phyloP scores from a whole-genome alignment of 2,329 filamentous ascomycete genomes.

The Arthrobotrys conoides region DNA sequence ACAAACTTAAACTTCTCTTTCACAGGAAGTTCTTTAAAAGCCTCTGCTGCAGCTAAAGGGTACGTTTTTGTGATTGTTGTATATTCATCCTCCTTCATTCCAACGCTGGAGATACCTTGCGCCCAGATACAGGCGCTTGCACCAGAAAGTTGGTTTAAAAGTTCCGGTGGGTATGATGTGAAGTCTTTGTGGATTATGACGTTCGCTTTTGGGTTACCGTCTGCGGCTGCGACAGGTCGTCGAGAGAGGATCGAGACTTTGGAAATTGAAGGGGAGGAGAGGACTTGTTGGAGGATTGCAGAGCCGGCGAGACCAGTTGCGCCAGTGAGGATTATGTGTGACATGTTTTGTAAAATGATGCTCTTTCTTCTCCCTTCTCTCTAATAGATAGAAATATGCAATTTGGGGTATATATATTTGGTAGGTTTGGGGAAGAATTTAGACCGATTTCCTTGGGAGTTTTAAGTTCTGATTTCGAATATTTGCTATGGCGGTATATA shows the following conservation, averaged over 20 bases:
- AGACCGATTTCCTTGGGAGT: too few species aligned
- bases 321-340: slow-evolving; percentile 77
- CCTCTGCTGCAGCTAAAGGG: slow-evolving; percentile 75
- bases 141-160: slow-evolving; percentile 75
- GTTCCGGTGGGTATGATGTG: slow-evolving; percentile 71
- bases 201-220: slow-evolving; percentile 74
- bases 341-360: slow-evolving; percentile 65
- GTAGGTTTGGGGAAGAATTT: too few species aligned
- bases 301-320: slow-evolving; percentile 78
- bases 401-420: not conserved
- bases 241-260: slow-evolving; percentile 79
- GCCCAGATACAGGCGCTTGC: slow-evolving; percentile 82
- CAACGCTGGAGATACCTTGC: slow-evolving; percentile 65
- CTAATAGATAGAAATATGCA: not conserved
- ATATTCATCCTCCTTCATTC: slow-evolving; percentile 71
- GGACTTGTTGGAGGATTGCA: slow-evolving; percentile 74
- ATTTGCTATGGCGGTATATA: too few species aligned
- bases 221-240: slow-evolving; percentile 75
- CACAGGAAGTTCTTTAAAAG: slow-evolving; percentile 71
- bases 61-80: slow-evolving; percentile 78
- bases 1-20: slow-evolving; percentile 77
- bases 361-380: not conserved
- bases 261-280: slow-evolving; percentile 71
- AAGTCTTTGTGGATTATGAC: slow-evolving; percentile 80
- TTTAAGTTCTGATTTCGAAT: too few species aligned